Base-by-base conservation (phyloP, 164 flowering plant genomes). In the Chimonanthus salicifolius region DNA sequence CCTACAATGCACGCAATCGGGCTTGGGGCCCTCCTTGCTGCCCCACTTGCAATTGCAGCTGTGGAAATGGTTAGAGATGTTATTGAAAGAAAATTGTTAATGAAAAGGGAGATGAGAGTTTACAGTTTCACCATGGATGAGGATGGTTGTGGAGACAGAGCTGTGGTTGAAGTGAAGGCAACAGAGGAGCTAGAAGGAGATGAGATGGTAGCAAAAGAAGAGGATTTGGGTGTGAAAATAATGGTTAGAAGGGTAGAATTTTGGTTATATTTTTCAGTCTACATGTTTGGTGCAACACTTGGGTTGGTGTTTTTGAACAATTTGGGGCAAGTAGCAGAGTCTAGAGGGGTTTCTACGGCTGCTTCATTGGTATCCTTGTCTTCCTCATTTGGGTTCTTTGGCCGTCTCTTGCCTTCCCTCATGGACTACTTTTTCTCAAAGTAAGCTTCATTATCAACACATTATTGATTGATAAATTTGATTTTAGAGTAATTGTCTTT, bases 311-410 rank as follows among this genome's bases (percentile, higher is more conserved):
- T 74, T 71, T 49, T 92, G 78, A 93, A 92, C 74, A 92, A 95
- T 76, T 74, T 95, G 83, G 99, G 99, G 11, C 99, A 95, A 73
- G 89, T 95, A 20, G 94, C 92, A 0, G 97, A 93, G 74, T 92
- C 98, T 64, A 91, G 98, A 47, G 90, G 94, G 3, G 78, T 73
- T 67, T 71, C 88, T 0, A 74, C 71, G 47, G 78, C 88, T 7
- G 83, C 95, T 20, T 79, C 90, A 64, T 71, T 95, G 74, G 97
- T 95, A 47, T 86, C 99, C 3, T 66, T 95, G 77, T 85, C 97
- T 49, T 93, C 98, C 16, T 87, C 98, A 0, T 93, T 89, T 15
- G 83, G 88, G 1, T 95, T 95, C 87, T 93, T 95, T 45, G 99
- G 99, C 6, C 97, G 98, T 58, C 91, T 93, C 77, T 2, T 90